Percentiles rank a stretch among this genome's conserved stretches.
Evolutionary conservation across 1,284 basidiomycete species (phyloP).

Genomic region (Acaromyces ingoldii): DNA sequence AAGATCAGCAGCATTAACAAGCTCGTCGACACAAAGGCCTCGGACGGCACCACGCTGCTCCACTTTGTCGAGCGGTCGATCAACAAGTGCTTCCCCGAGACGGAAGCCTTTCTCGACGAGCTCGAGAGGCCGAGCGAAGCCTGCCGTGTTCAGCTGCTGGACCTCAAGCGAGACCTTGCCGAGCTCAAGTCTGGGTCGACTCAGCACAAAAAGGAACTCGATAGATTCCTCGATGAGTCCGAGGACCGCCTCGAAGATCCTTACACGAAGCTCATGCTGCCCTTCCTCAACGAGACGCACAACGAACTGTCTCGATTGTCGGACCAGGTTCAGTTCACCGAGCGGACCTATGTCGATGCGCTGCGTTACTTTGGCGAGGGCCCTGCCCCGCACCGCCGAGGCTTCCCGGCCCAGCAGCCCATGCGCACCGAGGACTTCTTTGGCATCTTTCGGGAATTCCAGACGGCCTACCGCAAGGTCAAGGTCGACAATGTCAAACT

Average conservation of each 20-base stretch:
- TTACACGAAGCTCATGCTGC: slow-evolving; percentile 49
- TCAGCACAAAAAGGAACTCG: slow-evolving; percentile 48
- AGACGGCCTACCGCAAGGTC: slow-evolving; percentile 47
- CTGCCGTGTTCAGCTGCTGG: slow-evolving; percentile 60
- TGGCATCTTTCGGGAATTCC: slow-evolving; percentile 50
- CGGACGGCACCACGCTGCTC: slow-evolving; percentile 75
- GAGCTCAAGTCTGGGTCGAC: slow-evolving; percentile 47
- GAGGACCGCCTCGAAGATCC: slow-evolving; percentile 45
- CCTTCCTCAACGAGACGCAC: slow-evolving; percentile 42
- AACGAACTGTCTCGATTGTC: slow-evolving; percentile 34
- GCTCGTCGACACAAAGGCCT: slow-evolving; percentile 93
- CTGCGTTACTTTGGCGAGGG: slow-evolving; percentile 51
- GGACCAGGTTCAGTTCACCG: slow-evolving; percentile 47
- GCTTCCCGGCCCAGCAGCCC: slow-evolving; percentile 34
- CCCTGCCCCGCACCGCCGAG: slow-evolving; percentile 44
- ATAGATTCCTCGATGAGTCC: slow-evolving; percentile 44
- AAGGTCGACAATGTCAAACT: slow-evolving; percentile 44
- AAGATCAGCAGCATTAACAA: slow-evolving; percentile 96
- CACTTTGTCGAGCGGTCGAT: slow-evolving; percentile 92
- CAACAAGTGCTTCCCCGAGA: slow-evolving; percentile 76
- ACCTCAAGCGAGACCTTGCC: slow-evolving; percentile 47
- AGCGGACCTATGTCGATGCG: slow-evolving; percentile 44
- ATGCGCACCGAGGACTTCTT: slow-evolving; percentile 52
- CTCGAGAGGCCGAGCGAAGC: slow-evolving; percentile 83
- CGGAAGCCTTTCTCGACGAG: slow-evolving; percentile 84